Base-by-base conservation (phyloP, 169 alveolate species). In the Plasmodium reichenowi region DNA sequence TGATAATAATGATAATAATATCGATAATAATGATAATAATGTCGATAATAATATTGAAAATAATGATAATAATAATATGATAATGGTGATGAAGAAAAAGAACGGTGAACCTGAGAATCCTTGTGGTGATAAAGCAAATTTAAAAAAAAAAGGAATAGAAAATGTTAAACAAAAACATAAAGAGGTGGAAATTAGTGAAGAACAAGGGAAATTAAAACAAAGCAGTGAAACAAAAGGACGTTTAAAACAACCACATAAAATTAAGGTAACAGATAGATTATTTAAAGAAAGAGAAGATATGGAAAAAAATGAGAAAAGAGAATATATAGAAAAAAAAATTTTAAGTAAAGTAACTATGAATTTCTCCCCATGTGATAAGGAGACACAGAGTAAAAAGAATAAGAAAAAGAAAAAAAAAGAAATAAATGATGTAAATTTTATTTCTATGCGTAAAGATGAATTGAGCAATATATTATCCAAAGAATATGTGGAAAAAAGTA, bases 261-360 rank as follows among this genome's bases (percentile, higher is more conserved):
- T 78, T 26, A 78, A 64, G 59, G 89, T 71, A 50, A 32, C 89
- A 4, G 67, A 78, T 26, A 64, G 66, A 26, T 50, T 78, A 38
- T 78, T 78, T 43, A 63, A 32, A 13, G 89, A 74, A 22, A 38
- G 47, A 5, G 88, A 78, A 9, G 17, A 29, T 9, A 54, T 32
- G 32, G 72, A 78, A 9, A 13, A 78, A 32, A 4, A 54, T 10
- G 47, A 50, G 22, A 54, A 78, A 59, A 24, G 60, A 10, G 71
- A 74, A 50, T 60, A 52, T 45, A 64, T 32, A 5, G 74, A 58
- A 66, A 45, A 17, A 29, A 24, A 20, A 15, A 60, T 59, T 38
- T 43, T 74, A 50, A 45, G 47, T 38, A 74, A 54, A 32, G 12
- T 45, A 24, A n/a, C 43, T 74, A n/a, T 17, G 10, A 38, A 68